Evolutionary conservation across 345 rosid genomes (phyloP), one percentile per base, ranked within the genome.

Genomic region (Citrus trifoliata): DNA sequence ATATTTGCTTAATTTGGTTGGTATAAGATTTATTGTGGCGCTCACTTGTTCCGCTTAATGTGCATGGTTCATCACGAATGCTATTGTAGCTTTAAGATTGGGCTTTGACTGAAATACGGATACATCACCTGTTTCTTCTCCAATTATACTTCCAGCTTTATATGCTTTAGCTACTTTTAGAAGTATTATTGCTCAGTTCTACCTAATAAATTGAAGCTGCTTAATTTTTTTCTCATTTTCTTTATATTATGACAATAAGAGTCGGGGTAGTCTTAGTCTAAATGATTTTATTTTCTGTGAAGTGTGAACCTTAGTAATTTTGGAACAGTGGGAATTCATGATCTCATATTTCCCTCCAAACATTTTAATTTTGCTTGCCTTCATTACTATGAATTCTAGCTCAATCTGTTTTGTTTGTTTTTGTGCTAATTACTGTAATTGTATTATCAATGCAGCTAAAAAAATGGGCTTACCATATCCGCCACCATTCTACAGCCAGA

Each of bases 401-500:
- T 40, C 51, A 22, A 38, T 2, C 19, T 22, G 27, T 37, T 67
- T 67, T 71, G 21, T n/a, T 51, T 10, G 4, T 25, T 67, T 33
- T 53, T 9, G 16, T 58, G 38, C 22, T 73, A 10, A 64, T 27
- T 8, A 32, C 16, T n/a, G 25, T 51, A 24, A n/a, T 51, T 53
- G 18, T 59, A 51, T 76, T 65, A 55, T 25, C 27, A 28, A 48
- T 82, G 87, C 89, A 91, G 93, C 89, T 53, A 68, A 83, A 70
- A 91, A 85, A 76, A 89, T 89, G 82, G 88, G 88, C 27, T 69
- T 89, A 74, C 82, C 85, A 21, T 22, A 62, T 32, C 70, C 71
- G 51, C 82, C 75, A 40, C 75, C 88, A 59, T 89, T 91, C 87
- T 88, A 85, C 70, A 71, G 77, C 40, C 95, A 88, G 85, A 86